Base-by-base conservation (phyloP, 2,329 filamentous ascomycete genomes). In the Pseudogymnoascus sp. region DNA sequence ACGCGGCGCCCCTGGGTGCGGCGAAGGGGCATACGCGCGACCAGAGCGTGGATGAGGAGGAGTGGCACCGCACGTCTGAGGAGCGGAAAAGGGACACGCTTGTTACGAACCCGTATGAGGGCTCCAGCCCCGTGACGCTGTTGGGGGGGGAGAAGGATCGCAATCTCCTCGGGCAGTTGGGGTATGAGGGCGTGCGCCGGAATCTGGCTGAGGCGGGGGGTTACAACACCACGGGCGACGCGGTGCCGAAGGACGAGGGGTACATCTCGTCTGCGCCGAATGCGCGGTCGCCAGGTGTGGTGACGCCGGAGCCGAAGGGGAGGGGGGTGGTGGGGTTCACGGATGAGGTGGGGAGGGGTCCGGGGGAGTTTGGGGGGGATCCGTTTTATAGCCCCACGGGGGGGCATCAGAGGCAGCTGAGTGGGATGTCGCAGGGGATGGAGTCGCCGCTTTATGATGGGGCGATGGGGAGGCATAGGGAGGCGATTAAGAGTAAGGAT, bases 401-500 rank as follows among this genome's bases (percentile, higher is more conserved):
- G 44, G n/a, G 21, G 44, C 85, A 87, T 67, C 72, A 76, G 36
- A 86, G 90, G 60, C 87, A 95, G 69, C 79, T 93, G 57, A 96
- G 91, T 72, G 93, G 91, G 60, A 88, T 96, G 78, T 97, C 93
- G 7, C 91, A 97, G 71, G 93, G 93, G 53, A 91, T 97, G 83
- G 83, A 82, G 3, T 95, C 92, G 31, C 93, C 93, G 2, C 80
- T 97, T 19, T 97, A 96, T 71, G 95, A 99, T 73, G 87, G 90
- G 65, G 84, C 93, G 3, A 96, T 90, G 1, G 93, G 93, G 62
- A 87, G 86, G 66, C 93, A 92, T 35, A 89, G 96, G 62, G 93
- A 97, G 68, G 84, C 88, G 59, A 97, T 99, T 61, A 89, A 97
- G 74, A 96, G 92, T 53, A 95, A 96, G 77, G 95, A 99, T 72